Percentiles rank a stretch among this genome's conserved stretches.
Conservation (phyloP, 495 filamentous ascomycete species). For the Trichoderma erinaceum region DNA sequence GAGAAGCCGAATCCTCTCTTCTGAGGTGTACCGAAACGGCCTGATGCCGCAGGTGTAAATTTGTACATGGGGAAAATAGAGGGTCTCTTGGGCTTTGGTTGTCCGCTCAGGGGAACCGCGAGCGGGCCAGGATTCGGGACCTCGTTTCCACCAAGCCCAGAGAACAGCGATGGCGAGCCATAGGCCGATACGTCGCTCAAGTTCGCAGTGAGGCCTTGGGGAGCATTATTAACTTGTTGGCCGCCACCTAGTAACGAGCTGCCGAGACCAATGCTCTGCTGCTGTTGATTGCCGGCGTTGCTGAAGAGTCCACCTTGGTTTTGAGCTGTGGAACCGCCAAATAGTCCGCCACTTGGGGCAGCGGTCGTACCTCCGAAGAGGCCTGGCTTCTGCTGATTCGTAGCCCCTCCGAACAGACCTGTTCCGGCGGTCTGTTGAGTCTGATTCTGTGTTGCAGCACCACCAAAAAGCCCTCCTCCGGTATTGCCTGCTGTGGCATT, state of each 20-base stretch:
- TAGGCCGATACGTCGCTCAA: conserved; percentile 74
- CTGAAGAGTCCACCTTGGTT: conserved; percentile 39
- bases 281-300: conserved; percentile 37
- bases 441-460: conserved; percentile 43
- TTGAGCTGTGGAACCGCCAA: conserved; percentile 49
- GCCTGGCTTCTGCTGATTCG: conserved; percentile 35
- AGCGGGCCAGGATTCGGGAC: conserved; percentile 69
- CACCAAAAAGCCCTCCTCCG: conserved; percentile 48
- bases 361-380: conserved; percentile 36
- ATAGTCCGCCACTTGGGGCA: conserved; percentile 50
- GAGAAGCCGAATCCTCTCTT: conserved; percentile 80
- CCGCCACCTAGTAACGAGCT: conserved; percentile 36
- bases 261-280: conserved; percentile 41
- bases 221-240: conserved; percentile 33
- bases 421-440: conserved; percentile 46
- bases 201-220: conserved; percentile 66
- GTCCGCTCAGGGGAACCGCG: conserved; percentile 76
- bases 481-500: conserved; percentile 28
- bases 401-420: conserved; percentile 39
- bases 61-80: conserved; percentile 82
- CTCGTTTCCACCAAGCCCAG: conserved; percentile 56
- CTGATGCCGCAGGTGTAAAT: conserved; percentile 72
- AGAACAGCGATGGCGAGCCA: conserved; percentile 74
- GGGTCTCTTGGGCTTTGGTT: conserved; percentile 60
- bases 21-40: conserved; percentile 73